Base-by-base conservation (phyloP, 257 asterid species). In the Scutellaria barbata region DNA sequence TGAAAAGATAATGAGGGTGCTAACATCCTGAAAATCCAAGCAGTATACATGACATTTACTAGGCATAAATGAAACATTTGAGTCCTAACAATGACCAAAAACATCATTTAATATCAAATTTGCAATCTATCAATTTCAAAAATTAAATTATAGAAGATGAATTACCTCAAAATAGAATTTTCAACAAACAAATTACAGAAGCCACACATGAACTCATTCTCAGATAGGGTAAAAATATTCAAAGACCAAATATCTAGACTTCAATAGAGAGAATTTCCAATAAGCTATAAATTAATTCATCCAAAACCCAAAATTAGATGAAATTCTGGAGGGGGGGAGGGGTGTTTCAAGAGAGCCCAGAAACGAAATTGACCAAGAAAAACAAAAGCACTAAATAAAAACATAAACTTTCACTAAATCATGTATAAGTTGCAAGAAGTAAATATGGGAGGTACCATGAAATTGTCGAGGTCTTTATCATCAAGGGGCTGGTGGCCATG, bases 381-480 rank as follows among this genome's bases (percentile, higher is more conserved):
- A 37, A 43, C 4, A 40, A 5, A 42, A 17, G 63, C 69, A 54
- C 1, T n/a, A 22, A 71, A 45, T 10, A 60, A 40, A 39, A 13
- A 60, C 63, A 39, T n/a, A 71, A 0, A 37, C 5, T 30, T 30
- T 30, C 35, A 30, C 35, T 2, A 30, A 30, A 30, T 30, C 35
- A 30, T 4, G 35, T 30, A n/a, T n/a, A 1, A 50, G 48, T 68
- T 48, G 16, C 14, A 56, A 54, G 18, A 25, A 22, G 6, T 1
- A 66, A 53, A 35, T 2, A 5, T 0, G 6, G 3, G 53, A 30
- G 39, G 10, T 84, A 94, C 99, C 99, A 94, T 91, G 87, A 94
- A 94, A 71, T 89, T 87, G 84, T 94, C 97, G 69, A 94, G 99
- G 86, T 91, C 96, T 60, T 89, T 89, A 68, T 90, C 88, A 55